Conservation (phyloP, 805 yeast genomes). For the Candida adriatica region DNA sequence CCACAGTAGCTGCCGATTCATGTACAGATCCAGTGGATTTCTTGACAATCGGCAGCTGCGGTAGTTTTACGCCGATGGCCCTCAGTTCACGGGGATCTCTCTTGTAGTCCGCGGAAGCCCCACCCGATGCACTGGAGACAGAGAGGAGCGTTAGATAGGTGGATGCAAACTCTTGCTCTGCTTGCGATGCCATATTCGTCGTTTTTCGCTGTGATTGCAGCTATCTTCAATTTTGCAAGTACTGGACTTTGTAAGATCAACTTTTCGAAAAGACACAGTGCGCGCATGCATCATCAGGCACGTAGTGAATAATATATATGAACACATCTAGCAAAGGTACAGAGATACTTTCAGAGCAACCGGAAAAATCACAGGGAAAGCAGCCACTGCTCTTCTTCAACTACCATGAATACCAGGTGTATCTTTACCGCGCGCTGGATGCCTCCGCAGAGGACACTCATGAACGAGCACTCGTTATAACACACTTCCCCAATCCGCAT, state of each 20-base stretch:
- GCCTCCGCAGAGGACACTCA: constrained; percentile 22
- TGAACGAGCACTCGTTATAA: constrained; percentile 38
- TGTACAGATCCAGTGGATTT: constrained; percentile 2
- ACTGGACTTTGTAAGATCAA: not conserved
- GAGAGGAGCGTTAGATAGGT: constrained; percentile 16
- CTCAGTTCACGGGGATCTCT: constrained; percentile 10
- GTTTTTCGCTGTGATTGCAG: constrained; percentile 6
- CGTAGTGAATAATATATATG: too few species aligned
- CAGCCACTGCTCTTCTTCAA: constrained; percentile 46
- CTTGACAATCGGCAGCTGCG: constrained; percentile 36
- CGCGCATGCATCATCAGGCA: too few species aligned
- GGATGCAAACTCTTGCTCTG: constrained; percentile 17
- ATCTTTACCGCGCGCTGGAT: constrained; percentile 25
- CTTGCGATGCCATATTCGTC: too few species aligned
- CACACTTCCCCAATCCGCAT: constrained; percentile 63
- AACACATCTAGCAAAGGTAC: constrained; percentile 16
- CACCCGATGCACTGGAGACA: constrained; percentile 7
- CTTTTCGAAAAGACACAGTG: too few species aligned
- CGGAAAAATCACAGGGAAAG: too few species aligned
- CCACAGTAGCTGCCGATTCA: not conserved
- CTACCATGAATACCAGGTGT: constrained; percentile 53
- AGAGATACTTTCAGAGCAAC: too few species aligned
- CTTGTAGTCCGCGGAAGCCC: constrained; percentile 8
- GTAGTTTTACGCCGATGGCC: constrained; percentile 26
- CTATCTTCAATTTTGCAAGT: constrained; percentile 5